Conservation (phyloP, 129 eudicot genomes). For the Oenanthe sinensis region DNA sequence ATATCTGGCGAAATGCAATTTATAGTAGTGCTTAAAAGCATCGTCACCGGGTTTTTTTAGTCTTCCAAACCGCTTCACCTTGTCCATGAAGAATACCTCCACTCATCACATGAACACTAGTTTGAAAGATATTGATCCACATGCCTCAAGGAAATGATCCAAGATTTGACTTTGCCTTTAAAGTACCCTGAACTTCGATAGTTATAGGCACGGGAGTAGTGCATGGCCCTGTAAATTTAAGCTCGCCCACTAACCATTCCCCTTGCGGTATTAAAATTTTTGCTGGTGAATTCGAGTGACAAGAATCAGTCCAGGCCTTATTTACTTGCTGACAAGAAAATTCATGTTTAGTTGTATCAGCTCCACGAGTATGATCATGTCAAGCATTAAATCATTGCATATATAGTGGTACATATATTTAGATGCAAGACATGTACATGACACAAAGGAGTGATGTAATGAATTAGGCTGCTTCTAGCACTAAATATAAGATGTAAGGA, state of each 20-base stretch:
- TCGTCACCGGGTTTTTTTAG: neutral
- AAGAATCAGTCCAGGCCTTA: slow-evolving; percentile 41
- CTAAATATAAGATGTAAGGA: too few species aligned
- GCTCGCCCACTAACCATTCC: slow-evolving; percentile 25
- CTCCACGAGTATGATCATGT: neutral
- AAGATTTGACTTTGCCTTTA: slow-evolving; percentile 20
- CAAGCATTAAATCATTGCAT: too few species aligned
- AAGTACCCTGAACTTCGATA: slow-evolving; percentile 34
- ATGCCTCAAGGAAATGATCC: slow-evolving; percentile 2
- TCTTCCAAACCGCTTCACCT: slow-evolving; percentile 23
- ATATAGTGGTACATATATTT: neutral
- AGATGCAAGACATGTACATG: too few species aligned
- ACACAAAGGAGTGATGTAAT: neutral
- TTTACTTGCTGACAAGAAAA: slow-evolving; percentile 14
- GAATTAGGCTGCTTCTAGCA: too few species aligned
- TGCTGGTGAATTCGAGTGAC: slow-evolving; percentile 24
- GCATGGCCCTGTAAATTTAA: slow-evolving; percentile 37
- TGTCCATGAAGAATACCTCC: slow-evolving; percentile 32
- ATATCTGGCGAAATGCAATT: neutral
- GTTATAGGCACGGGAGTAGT: slow-evolving; percentile 19
- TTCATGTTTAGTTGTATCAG: neutral
- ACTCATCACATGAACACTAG: slow-evolving; percentile 25
- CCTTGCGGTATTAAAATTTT: slow-evolving; percentile 35
- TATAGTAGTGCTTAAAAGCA: slow-evolving; percentile 20
- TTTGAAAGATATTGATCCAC: slow-evolving; percentile 16